Percentiles rank a stretch among this genome's conserved stretches.
Conservation (phyloP, 768 basidiomycete species). For the Terana coerulea region DNA sequence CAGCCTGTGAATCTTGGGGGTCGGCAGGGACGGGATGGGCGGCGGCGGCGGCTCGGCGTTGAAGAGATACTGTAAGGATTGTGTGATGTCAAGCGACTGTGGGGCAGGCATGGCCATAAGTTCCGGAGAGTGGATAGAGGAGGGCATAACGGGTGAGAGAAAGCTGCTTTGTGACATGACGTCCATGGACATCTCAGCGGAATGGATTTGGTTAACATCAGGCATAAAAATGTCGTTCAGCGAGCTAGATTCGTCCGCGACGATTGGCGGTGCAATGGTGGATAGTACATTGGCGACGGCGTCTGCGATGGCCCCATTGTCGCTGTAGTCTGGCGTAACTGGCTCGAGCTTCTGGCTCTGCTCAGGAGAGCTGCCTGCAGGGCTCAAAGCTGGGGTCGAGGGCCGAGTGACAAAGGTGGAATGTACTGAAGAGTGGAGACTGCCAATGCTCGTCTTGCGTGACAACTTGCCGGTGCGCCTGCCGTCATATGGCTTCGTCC, state of each 20-base stretch:
- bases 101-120: conserved; percentile 24
- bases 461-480: conserved; percentile 25
- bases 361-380: conserved; percentile 8
- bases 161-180: not conserved
- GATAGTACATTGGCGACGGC: conserved; percentile 4
- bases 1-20: conserved; percentile 78
- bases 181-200: not conserved
- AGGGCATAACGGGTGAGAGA: not conserved
- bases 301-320: conserved; percentile 6
- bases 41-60: conserved; percentile 43
- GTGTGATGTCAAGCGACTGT: not conserved
- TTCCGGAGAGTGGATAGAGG: conserved; percentile 13
- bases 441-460: conserved; percentile 28
- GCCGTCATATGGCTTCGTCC: conserved; percentile 68
- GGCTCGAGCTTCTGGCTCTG: conserved; percentile 8
- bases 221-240: conserved; percentile 23
- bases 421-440: conserved; percentile 23
- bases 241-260: not conserved
- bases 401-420: conserved; percentile 25
- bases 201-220: conserved; percentile 10
- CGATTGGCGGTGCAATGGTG: conserved; percentile 7
- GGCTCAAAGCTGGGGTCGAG: conserved; percentile 26
- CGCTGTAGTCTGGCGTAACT: conserved; percentile 12
- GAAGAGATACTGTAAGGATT: conserved; percentile 38
- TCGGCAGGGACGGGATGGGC: conserved; percentile 44